Conservation (phyloP, 2,329 filamentous ascomycete genomes). For the Tolypocladium amazonense region DNA sequence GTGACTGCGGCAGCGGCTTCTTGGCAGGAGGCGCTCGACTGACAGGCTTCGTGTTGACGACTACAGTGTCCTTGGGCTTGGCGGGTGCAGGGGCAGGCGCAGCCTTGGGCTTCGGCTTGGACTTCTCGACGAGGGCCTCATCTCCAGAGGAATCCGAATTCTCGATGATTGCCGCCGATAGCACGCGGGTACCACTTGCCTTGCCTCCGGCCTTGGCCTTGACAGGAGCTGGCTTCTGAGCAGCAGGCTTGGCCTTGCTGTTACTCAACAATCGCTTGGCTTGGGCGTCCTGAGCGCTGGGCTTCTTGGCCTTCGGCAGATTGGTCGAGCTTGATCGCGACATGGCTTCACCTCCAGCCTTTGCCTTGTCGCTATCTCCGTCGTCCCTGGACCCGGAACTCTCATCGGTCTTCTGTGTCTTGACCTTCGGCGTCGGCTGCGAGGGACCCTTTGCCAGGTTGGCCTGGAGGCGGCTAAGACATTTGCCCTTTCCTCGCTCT, state of each 20-base stretch:
- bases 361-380: constrained; percentile 18
- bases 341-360: constrained; percentile 30
- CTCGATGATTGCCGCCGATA: constrained; percentile 46
- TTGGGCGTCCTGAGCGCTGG: constrained; percentile 40
- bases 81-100: neutral
- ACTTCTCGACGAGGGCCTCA: constrained; percentile 22
- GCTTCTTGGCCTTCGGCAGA: constrained; percentile 47
- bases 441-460: constrained; percentile 43
- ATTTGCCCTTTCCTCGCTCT: constrained; percentile 48
- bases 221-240: constrained; percentile 23
- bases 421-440: constrained; percentile 36
- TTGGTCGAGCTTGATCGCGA: constrained; percentile 40
- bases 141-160: constrained; percentile 47
- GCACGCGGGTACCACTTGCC: constrained; percentile 30
- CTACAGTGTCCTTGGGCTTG: constrained; percentile 18
- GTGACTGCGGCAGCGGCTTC: constrained; percentile 10
- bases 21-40: constrained; percentile 21
- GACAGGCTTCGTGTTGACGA: constrained; percentile 22
- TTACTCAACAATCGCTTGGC: constrained; percentile 40
- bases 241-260: constrained; percentile 21
- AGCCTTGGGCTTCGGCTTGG: constrained; percentile 15
- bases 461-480: constrained; percentile 50
- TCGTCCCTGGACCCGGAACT: constrained; percentile 29
- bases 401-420: constrained; percentile 40
- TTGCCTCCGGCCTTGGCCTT: constrained; percentile 28